Evolutionary conservation across 164 flowering plant species (phyloP).

Genomic region (Kingdonia uniflora): DNA sequence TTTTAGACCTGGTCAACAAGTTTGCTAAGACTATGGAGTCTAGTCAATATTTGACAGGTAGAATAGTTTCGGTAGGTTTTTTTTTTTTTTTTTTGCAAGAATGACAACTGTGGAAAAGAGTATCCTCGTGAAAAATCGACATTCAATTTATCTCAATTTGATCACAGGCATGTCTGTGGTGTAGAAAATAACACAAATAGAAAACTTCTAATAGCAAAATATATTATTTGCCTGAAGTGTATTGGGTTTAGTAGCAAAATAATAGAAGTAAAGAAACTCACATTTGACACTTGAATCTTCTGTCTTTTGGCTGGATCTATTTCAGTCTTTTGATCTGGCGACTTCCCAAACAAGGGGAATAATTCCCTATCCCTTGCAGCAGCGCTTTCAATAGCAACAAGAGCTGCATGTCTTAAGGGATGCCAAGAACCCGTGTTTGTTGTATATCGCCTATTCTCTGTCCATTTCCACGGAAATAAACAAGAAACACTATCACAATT

Average conservation of each 20-base stretch:
- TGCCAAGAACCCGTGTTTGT: conserved; percentile 41
- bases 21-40: too few species aligned
- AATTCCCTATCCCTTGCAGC: conserved; percentile 67
- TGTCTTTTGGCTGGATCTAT: conserved; percentile 49
- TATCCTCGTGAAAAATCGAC: too few species aligned
- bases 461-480: conserved; percentile 71
- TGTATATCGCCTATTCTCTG: conserved; percentile 13
- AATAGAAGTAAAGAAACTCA: conserved; percentile 5
- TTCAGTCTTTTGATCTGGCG: conserved; percentile 17
- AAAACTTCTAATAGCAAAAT: too few species aligned
- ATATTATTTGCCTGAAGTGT: too few species aligned
- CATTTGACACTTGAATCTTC: conserved; percentile 28
- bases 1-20: too few species aligned
- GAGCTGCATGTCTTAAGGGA: conserved; percentile 81
- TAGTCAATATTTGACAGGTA: too few species aligned
- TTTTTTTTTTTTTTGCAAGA: too few species aligned
- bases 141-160: too few species aligned
- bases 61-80: too few species aligned
- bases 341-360: conserved; percentile 31
- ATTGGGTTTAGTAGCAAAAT: background rate
- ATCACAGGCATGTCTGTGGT: too few species aligned
- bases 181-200: too few species aligned
- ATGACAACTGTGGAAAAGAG: too few species aligned
- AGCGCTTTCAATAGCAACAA: conserved; percentile 79
- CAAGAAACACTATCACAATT: conserved; percentile 38